These are phyloP conservation scores for Clarireedia hainanense DNA, from an alignment of 2,329 filamentous ascomycete species.

Conservation along the genomic window DNA sequence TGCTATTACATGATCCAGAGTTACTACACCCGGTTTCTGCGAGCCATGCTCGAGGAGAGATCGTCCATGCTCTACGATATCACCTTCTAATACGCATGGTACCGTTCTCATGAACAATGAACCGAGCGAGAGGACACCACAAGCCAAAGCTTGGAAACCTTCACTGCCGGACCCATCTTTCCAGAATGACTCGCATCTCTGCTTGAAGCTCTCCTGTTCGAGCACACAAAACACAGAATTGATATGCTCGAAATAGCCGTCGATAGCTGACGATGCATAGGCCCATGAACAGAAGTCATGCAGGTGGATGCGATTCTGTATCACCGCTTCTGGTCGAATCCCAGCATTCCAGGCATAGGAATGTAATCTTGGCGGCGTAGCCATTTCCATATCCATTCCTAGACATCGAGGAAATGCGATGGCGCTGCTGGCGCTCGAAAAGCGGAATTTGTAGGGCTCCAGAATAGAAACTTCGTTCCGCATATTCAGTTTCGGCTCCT, in stretches of 20 bases:
- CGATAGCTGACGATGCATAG: conserved; percentile 21
- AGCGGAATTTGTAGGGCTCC: conserved; percentile 11
- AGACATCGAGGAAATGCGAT: conserved; percentile 30
- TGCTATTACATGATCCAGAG: conserved; percentile 19
- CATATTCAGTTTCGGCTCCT: too few species aligned
- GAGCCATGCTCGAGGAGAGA: conserved; percentile 19
- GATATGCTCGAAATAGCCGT: conserved; percentile 26
- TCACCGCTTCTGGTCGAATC: conserved; percentile 20
- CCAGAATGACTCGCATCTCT: conserved; percentile 28
- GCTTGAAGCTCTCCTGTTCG: conserved; percentile 21
- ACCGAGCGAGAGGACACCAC: conserved; percentile 29
- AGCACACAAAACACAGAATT: conserved; percentile 30
- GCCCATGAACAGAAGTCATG: conserved; percentile 5
- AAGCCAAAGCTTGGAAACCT: conserved; percentile 30
- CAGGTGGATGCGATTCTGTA: conserved; percentile 7
- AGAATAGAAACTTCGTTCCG: conserved; percentile 3
- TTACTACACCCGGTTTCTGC: conserved; percentile 1
- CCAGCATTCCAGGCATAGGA: conserved; percentile 32
- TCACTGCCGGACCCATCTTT: conserved; percentile 18
- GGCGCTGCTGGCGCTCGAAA: conserved; percentile 26
- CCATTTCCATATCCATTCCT: conserved; percentile 27
- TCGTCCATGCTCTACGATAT: conserved; percentile 22
- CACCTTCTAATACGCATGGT: conserved; percentile 20
- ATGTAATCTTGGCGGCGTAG: conserved; percentile 30
- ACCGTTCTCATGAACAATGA: conserved; percentile 27